A percentile compares a stretch with the other conserved stretches of the same genome.
phyloP scores from a whole-genome alignment of 75 land plant species.

The Cunninghamia lanceolata region DNA sequence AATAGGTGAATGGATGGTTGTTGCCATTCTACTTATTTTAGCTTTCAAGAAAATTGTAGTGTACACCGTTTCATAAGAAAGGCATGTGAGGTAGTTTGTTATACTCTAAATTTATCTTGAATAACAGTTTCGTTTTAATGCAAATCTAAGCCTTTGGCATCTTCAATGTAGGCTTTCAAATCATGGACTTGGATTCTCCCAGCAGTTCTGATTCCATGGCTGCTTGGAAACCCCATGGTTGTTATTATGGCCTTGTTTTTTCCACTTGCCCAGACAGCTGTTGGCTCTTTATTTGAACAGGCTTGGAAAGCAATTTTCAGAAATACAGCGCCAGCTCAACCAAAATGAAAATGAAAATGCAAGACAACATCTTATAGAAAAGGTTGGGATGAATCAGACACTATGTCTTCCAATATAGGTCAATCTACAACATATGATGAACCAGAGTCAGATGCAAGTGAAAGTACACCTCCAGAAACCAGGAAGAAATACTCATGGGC shows the following conservation, averaged over 20 bases:
- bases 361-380: not conserved
- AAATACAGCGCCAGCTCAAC: not conserved
- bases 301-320: not conserved
- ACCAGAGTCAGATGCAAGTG: not conserved
- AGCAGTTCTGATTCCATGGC: constrained; percentile 13
- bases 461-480: not conserved
- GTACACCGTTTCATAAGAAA: not conserved
- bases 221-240: constrained; percentile 12
- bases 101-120: not conserved
- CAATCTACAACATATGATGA: not conserved
- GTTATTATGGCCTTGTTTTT: constrained; percentile 10
- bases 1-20: too few species aligned
- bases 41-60: not conserved
- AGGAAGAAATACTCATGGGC: not conserved
- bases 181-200: constrained; percentile 12
- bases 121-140: not conserved
- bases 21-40: not conserved
- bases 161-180: constrained; percentile 8
- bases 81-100: not conserved
- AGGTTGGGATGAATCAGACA: not conserved
- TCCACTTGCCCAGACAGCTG: constrained; percentile 2
- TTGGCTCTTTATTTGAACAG: constrained; percentile 3
- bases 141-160: not conserved
- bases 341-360: not conserved
- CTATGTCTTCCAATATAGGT: not conserved